phyloP scores from a whole-genome alignment of 1,139 yeast genomes.

The Nakaseomyces bracarensis region DNA sequence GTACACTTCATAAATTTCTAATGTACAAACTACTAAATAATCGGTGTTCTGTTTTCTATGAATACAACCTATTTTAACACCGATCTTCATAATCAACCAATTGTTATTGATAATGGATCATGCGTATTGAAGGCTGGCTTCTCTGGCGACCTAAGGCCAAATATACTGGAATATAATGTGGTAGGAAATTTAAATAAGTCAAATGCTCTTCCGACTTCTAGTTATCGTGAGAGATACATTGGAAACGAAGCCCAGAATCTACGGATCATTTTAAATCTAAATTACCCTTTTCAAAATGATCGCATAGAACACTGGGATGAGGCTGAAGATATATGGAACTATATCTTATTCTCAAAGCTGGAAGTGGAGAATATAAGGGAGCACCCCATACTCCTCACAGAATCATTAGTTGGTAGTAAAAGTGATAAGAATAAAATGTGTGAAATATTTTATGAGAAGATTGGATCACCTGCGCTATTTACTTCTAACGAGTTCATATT shows the following conservation, averaged over 20 bases:
- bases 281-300: constrained; percentile 76
- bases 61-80: neutral
- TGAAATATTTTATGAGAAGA: constrained; percentile 73
- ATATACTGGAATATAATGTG: constrained; percentile 40
- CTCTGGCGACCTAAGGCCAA: constrained; percentile 85
- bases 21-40: neutral
- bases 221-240: constrained; percentile 54
- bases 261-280: constrained; percentile 62
- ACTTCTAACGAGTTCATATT: constrained; percentile 77
- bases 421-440: constrained; percentile 50
- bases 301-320: constrained; percentile 79
- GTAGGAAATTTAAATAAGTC: constrained; percentile 80
- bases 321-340: constrained; percentile 70
- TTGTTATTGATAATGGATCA: constrained; percentile 91
- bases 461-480: constrained; percentile 82
- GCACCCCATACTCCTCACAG: constrained; percentile 83
- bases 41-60: neutral
- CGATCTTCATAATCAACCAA: constrained; percentile 63
- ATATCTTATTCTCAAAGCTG: constrained; percentile 52
- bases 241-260: constrained; percentile 68
- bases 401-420: constrained; percentile 85
- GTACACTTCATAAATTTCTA: too few species aligned
- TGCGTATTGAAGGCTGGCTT: constrained; percentile 84
- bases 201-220: constrained; percentile 76
- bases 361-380: constrained; percentile 65